Evolutionary conservation across 2,329 filamentous ascomycete species (phyloP), one percentile per base, ranked within the genome.

Genomic region (Aureobasidium sp.): DNA sequence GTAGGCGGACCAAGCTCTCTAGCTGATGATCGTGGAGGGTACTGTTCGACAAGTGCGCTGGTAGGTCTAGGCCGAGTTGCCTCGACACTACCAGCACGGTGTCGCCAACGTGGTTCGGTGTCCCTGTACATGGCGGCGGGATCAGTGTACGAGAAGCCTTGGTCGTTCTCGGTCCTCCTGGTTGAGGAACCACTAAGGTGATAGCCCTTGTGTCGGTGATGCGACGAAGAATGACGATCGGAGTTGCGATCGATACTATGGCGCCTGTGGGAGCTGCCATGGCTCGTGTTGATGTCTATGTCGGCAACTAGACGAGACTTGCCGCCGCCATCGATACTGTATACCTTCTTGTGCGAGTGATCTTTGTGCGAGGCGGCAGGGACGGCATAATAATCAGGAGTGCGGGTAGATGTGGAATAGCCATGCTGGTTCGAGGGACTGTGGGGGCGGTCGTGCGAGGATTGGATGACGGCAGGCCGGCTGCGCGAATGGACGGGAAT

Each of bases 1-100:
- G 86, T 84, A 5, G 87, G 87, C 10, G 89, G 88, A 2, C 74
- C 73, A 17, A 76, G 51, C 51, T 74, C 67, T 71, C 75, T 68
- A 48, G 68, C 55, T 64, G 72, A 68, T 37, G 67, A 48, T 67
- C 74, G 67, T 29, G 70, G 68, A 39, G 70, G 67, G 47, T 66
- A 66, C 13, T 65, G 65, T 10, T 70, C 74, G 42, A 76, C 66
- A 9, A 78, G 67, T 70, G 80, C 71, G 69, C 78, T 80, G 44
- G 71, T 70, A 13, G 79, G 78, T n/a, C 79, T 74, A 27, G 75
- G 71, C 26, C 77, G 74, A 51, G 67, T 69, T 51, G 70, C 70
- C 61, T 81, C 79, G 15, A 78, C 64, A 64, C 79, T 80, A 59
- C 76, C 76, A 50, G 77, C 73, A 37, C 77, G 71, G 26, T 64